Conservation (phyloP, 768 basidiomycete genomes). For the Dentipellis sp. region DNA sequence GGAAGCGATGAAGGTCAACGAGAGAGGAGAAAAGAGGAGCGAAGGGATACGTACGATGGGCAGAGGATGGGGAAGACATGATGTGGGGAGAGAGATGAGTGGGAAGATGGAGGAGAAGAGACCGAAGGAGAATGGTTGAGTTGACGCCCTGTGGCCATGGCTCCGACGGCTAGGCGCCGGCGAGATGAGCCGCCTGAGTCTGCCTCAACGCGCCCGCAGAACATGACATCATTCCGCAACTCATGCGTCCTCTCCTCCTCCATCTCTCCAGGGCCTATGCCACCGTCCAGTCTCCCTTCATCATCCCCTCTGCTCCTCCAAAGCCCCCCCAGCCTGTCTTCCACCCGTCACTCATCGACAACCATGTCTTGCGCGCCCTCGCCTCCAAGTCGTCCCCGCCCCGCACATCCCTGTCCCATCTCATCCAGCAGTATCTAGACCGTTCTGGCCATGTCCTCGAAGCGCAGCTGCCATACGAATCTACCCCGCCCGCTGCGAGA, state of each 20-base stretch:
- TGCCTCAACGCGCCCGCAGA: background rate
- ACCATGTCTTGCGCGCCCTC: slow-evolving; percentile 6
- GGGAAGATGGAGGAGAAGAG: background rate
- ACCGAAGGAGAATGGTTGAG: background rate
- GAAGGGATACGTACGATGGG: background rate
- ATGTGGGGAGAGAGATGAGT: too few relatives aligned
- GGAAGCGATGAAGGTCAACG: too few relatives aligned
- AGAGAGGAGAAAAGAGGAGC: too few relatives aligned
- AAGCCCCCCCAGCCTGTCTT: background rate
- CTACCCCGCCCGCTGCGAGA: slow-evolving; percentile 29
- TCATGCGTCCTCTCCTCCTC: background rate
- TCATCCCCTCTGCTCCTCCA: background rate
- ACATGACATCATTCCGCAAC: background rate
- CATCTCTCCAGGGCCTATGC: background rate
- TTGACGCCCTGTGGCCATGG: background rate
- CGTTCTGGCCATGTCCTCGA: slow-evolving; percentile 33
- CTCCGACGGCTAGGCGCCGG: background rate
- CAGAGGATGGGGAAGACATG: slow-evolving; percentile 8
- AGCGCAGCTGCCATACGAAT: slow-evolving; percentile 39
- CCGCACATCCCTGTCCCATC: slow-evolving; percentile 16
- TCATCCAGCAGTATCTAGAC: slow-evolving; percentile 36
- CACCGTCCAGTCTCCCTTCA: background rate
- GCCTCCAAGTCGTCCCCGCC: background rate
- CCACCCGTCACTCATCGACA: slow-evolving; percentile 1
- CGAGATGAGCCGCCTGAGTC: too few relatives aligned